Conservation (phyloP, 768 basidiomycete species). For the Lactifluus rugatus region DNA sequence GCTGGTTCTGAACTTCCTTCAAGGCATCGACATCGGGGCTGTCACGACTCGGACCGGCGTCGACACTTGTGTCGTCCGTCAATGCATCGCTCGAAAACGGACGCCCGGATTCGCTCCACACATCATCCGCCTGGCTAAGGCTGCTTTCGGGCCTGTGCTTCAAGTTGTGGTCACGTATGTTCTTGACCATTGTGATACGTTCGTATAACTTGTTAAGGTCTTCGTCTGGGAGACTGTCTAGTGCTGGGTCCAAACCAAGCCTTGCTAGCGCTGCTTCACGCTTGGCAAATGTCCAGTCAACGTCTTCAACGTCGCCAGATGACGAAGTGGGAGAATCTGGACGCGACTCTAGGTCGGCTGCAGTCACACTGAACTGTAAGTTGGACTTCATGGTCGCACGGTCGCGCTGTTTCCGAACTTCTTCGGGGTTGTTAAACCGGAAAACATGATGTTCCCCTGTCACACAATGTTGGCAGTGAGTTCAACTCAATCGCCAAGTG, state of each 20-base stretch:
- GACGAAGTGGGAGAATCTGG: slow-evolving; percentile 72
- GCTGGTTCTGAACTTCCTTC: slow-evolving; percentile 62
- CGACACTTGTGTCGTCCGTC: slow-evolving; percentile 84
- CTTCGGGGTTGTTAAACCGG: slow-evolving; percentile 92
- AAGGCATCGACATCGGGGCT: slow-evolving; percentile 62
- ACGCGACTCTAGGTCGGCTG: slow-evolving; percentile 65
- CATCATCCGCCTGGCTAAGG: slow-evolving; percentile 73
- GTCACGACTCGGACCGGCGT: slow-evolving; percentile 45
- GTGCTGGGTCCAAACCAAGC: slow-evolving; percentile 76
- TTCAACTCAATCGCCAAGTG: neutral
- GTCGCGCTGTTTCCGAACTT: slow-evolving; percentile 85
- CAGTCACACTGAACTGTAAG: slow-evolving; percentile 54
- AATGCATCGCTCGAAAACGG: slow-evolving; percentile 66
- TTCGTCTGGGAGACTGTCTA: slow-evolving; percentile 90
- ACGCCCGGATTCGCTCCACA: slow-evolving; percentile 85
- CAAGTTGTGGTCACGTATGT: slow-evolving; percentile 69
- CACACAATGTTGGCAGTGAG: neutral
- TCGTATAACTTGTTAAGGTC: slow-evolving; percentile 91
- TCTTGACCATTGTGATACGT: slow-evolving; percentile 88
- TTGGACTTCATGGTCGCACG: slow-evolving; percentile 66
- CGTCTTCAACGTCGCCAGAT: slow-evolving; percentile 55
- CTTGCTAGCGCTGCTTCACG: slow-evolving; percentile 86
- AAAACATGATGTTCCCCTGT: slow-evolving; percentile 95
- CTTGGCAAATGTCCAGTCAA: slow-evolving; percentile 97
- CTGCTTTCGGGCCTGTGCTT: slow-evolving; percentile 87